These are phyloP conservation scores for Arctium minus DNA, from an alignment of 129 eudicot species.

Conservation along the genomic window DNA sequence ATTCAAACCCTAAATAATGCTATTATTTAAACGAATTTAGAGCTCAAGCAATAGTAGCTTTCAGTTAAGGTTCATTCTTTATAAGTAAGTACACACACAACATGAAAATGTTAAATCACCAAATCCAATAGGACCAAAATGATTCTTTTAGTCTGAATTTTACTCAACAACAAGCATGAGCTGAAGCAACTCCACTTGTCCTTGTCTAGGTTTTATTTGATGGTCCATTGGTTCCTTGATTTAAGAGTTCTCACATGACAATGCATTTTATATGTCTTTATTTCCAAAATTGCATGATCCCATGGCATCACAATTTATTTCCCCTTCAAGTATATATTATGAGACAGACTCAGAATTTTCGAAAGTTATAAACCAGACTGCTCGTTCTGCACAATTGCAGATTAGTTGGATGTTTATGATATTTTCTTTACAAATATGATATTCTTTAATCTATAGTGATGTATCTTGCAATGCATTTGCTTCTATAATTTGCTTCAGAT, in stretches of 20 bases:
- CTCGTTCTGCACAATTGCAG: neutral
- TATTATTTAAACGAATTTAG: slow-evolving; percentile 2
- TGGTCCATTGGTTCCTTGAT: neutral
- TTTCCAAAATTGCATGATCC: neutral
- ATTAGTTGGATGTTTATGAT: slow-evolving; percentile 6
- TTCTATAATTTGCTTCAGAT: slow-evolving; percentile 10
- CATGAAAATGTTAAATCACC: neutral
- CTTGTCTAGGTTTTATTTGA: neutral
- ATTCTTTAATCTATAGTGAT: neutral
- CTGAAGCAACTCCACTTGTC: neutral
- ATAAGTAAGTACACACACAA: neutral
- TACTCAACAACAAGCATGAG: neutral
- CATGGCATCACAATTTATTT: neutral
- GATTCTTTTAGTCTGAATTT: neutral
- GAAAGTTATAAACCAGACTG: neutral
- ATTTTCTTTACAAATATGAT: neutral
- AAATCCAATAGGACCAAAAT: neutral
- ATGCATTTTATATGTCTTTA: neutral
- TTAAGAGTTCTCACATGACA: neutral
- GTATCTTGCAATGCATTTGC: slow-evolving; percentile 2
- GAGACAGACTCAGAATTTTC: neutral
- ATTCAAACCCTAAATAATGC: slow-evolving; percentile 4
- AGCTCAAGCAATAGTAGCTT: neutral
- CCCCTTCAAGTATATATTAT: neutral
- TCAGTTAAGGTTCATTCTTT: neutral